Evolutionary conservation across 768 basidiomycete genomes (phyloP).

Genomic region (Strobilomyces confusus): DNA sequence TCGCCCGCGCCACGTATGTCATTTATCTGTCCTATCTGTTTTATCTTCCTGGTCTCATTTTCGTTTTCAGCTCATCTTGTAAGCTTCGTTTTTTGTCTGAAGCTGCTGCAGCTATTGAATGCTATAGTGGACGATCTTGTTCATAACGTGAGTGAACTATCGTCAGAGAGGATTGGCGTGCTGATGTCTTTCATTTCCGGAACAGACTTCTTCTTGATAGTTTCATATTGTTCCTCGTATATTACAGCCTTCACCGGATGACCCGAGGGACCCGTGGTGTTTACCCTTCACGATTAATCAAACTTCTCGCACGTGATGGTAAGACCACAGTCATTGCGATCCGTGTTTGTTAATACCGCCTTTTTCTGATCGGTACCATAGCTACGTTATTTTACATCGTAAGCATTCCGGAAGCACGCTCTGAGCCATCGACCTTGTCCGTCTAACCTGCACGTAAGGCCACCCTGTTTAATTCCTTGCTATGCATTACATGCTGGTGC

Average conservation of each 20-base stretch:
- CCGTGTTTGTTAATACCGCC: no score
- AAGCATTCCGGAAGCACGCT: neutral
- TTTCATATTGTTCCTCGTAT: constrained; percentile 3
- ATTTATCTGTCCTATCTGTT: neutral
- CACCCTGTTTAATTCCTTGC: constrained; percentile 3
- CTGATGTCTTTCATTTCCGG: neutral
- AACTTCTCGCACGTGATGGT: constrained; percentile 26
- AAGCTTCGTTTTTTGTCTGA: neutral
- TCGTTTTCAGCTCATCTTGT: constrained; percentile 4
- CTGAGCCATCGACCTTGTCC: neutral
- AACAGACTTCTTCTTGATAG: constrained; percentile 18
- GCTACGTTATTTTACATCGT: constrained; percentile 18
- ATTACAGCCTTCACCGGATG: constrained; percentile 1
- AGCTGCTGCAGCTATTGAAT: neutral
- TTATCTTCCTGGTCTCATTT: constrained; percentile 1
- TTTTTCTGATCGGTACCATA: constrained; percentile 1
- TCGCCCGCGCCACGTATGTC: constrained; percentile 10
- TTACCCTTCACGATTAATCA: constrained; percentile 3
- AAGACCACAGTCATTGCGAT: neutral
- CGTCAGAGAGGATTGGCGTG: neutral
- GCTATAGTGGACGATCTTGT: constrained; percentile 15
- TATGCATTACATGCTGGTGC: constrained; percentile 15
- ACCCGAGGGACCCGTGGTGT: neutral
- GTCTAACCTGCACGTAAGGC: constrained; percentile 1
- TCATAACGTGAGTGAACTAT: constrained; percentile 10